Percentiles rank a stretch among this genome's conserved stretches.
Evolutionary conservation across 2,329 filamentous ascomycete genomes (phyloP).

Genomic region (Beauveria rudraprayagi): DNA sequence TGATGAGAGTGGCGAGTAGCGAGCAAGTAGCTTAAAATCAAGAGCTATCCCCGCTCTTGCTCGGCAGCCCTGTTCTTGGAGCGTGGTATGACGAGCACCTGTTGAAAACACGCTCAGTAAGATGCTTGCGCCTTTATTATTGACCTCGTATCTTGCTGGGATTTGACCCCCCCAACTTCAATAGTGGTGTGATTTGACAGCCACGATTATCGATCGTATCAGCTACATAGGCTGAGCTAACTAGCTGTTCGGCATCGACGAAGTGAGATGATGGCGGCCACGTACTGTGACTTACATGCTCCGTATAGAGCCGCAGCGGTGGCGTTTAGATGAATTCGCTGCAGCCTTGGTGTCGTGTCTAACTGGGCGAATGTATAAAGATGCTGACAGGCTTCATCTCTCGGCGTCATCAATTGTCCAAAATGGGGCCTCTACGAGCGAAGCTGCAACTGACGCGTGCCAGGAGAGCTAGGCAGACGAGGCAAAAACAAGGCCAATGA

Average conservation of each 20-base stretch:
- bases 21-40: background rate
- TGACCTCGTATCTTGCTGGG: background rate
- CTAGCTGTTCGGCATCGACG: background rate
- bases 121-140: background rate
- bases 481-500: too few relatives aligned
- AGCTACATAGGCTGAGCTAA: background rate
- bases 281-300: background rate
- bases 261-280: background rate
- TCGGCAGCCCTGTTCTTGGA: background rate
- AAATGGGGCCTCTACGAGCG: background rate
- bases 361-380: too few relatives aligned
- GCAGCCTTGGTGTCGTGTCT: too few relatives aligned
- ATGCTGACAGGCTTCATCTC: too few relatives aligned
- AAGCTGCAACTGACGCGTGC: background rate
- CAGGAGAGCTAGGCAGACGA: too few relatives aligned
- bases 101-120: background rate
- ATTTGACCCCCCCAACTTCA: background rate
- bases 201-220: background rate
- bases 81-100: background rate
- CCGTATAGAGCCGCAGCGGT: background rate
- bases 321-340: too few relatives aligned
- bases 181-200: background rate
- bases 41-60: background rate
- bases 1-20: background rate
- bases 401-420: too few relatives aligned